Base-by-base conservation (phyloP, 306 rosid species). In the Cicer arietinum region DNA sequence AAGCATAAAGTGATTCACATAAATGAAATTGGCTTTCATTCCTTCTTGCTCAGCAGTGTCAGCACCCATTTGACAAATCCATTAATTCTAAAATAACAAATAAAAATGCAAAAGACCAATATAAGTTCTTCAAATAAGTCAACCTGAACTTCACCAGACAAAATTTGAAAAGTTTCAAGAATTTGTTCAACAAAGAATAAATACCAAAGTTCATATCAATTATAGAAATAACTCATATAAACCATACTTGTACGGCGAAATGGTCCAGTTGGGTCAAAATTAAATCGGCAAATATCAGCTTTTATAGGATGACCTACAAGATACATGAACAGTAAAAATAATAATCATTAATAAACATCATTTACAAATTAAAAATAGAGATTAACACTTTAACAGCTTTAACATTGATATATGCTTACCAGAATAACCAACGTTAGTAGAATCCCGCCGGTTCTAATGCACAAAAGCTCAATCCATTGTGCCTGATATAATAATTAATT, bases 21-120 rank as follows among this genome's bases (percentile, higher is more conserved):
- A 89, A 47, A 85, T 81, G 48, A 90, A 86, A 63, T 74, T 78
- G 71, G 57, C 86, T 70, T 78, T 71, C 39, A 81, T 89, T 54
- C 96, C 90, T 82, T 83, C 90, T 86, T 87, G 86, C 76, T 81
- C 92, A n/a, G 90, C 96, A 42, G 87, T 88, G 81, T 71, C 86
- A 76, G 76, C 45, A 81, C 48, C 69, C 74, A 61, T 75, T 75
- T 48, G 79, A 79, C 80, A 9, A 73, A 54, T 52, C 67, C 17
- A 85, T 40, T 37, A 7, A 16, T 76, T 84, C 80, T 70, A 82
- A 71, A 52, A 44, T 6, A 62, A 76, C 20, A 4, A 70, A 75
- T 67, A 75, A 44, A 13, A 60, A 41, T 7, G 18, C 50, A 42
- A 50, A 22, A 57, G 25, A 11, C 6, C 12, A 47, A 51, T 11